Conservation (phyloP, 2,329 filamentous ascomycete genomes). For the Monilinia aucupariae region DNA sequence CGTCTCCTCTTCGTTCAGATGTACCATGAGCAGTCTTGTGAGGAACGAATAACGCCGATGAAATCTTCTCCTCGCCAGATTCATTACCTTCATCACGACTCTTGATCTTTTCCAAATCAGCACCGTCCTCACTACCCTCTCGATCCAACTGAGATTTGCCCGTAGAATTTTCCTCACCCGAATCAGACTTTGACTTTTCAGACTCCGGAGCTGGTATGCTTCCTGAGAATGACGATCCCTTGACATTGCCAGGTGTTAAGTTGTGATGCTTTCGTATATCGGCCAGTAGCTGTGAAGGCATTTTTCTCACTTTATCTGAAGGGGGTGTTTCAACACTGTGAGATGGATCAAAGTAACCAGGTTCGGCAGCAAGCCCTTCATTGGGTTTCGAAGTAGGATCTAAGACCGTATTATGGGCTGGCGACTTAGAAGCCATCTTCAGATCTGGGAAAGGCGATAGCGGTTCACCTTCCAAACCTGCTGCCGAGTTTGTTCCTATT, state of each 20-base stretch:
- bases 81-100: constrained; percentile 45
- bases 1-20: constrained; percentile 33
- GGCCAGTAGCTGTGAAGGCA: constrained; percentile 32
- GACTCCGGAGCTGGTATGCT: constrained; percentile 33
- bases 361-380: constrained; percentile 25
- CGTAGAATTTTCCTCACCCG: constrained; percentile 8
- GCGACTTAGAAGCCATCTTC: not conserved
- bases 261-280: constrained; percentile 35
- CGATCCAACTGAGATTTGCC: constrained; percentile 10
- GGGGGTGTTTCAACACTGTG: constrained; percentile 22
- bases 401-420: not conserved
- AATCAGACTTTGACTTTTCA: constrained; percentile 25
- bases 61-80: constrained; percentile 78
- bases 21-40: constrained; percentile 54
- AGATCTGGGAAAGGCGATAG: constrained; percentile 19
- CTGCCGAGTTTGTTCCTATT: not conserved
- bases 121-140: constrained; percentile 40
- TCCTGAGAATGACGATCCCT: constrained; percentile 33
- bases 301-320: constrained; percentile 23
- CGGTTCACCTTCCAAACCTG: constrained; percentile 12
- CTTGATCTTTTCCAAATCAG: constrained; percentile 21
- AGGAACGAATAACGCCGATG: constrained; percentile 77
- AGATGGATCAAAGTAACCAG: constrained; percentile 30
- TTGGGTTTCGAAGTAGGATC: constrained; percentile 15
- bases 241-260: constrained; percentile 30